Conservation (phyloP, 2,329 filamentous ascomycete species). For the Fusarium sp. region DNA sequence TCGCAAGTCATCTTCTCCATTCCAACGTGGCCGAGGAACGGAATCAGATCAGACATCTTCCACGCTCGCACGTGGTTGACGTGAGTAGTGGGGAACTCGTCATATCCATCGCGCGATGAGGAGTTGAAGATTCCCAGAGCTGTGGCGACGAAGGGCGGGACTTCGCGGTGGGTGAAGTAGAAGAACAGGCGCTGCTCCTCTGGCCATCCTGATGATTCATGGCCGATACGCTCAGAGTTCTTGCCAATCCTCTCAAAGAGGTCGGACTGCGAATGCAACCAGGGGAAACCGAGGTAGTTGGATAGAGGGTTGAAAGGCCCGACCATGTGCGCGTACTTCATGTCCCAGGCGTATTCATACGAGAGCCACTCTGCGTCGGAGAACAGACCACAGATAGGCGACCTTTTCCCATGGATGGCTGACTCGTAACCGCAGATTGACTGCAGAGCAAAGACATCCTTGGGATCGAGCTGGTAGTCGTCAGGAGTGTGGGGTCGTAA, state of each 20-base stretch:
- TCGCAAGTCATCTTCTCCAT: constrained; percentile 47
- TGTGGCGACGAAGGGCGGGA: constrained; percentile 44
- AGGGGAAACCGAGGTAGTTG: constrained; percentile 40
- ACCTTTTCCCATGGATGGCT: constrained; percentile 36
- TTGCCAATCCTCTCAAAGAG: constrained; percentile 31
- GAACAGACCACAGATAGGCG: constrained; percentile 35
- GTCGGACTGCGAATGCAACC: constrained; percentile 37
- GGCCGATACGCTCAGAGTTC: background rate
- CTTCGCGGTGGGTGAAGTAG: constrained; percentile 45
- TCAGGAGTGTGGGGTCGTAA: constrained; percentile 38
- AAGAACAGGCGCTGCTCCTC: constrained; percentile 40
- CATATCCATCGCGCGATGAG: constrained; percentile 34
- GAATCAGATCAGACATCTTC: constrained; percentile 46
- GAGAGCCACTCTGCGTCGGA: constrained; percentile 45
- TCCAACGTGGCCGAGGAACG: constrained; percentile 42
- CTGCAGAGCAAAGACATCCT: constrained; percentile 43
- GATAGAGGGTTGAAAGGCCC: constrained; percentile 43
- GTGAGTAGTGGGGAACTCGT: constrained; percentile 42
- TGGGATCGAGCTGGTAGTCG: constrained; percentile 36
- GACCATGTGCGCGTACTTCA: constrained; percentile 47
- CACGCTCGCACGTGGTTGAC: constrained; percentile 45
- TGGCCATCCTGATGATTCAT: constrained; percentile 35
- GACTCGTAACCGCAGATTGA: constrained; percentile 46
- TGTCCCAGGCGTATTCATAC: constrained; percentile 46
- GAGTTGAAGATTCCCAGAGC: constrained; percentile 45